Evolutionary conservation across 2,329 filamentous ascomycete species (phyloP), one percentile per base, ranked within the genome.

Genomic region (Cryphonectria naterciae): DNA sequence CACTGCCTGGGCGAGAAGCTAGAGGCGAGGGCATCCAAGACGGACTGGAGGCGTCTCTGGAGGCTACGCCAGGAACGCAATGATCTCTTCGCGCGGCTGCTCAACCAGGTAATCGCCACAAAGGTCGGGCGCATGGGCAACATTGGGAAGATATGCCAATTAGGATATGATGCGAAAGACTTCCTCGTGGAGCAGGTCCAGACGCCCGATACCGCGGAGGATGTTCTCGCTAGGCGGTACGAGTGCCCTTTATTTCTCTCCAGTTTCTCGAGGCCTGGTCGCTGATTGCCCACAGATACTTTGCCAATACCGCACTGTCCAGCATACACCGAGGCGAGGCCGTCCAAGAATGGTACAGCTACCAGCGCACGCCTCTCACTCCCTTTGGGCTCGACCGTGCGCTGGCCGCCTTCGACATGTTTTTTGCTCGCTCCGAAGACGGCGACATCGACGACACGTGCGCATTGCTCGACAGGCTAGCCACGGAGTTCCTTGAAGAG

Each of bases 121-220:
- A 93, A 94, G 78, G 86, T 90, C 49, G 85, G 88, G 68, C 90
- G 94, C 28, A 86, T 94, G 70, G 85, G 86, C 69, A 90, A 91
- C 76, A 90, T 94, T 73, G 88, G 92, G 75, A 82, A 86, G 66
- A 92, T 98, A 73, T 89, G 92, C 68, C 83, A 85, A 39, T 85
- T 91, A 76, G 94, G 94, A 0, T 95, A 95, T 77, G 94, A 98
- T 82, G 93, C 92, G 62, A 98, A 98, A 79, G 95, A 98, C 79
- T 91, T 90, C 68, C 85, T 98, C 65, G 77, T 94, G 72, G 84
- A 86, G 69, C 90, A 97, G 77, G 88, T 87, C 72, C 83, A 83
- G 15, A 85, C 86, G 46, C 82, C 86, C 22, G 86, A 91, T 17
- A 84, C 88, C 56, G 85, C 83, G 5, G 88, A 92, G 19, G 94